These are phyloP conservation scores for Colletotrichum chlorophyti DNA, from an alignment of 2,329 filamentous ascomycete genomes.

Conservation along the genomic window DNA sequence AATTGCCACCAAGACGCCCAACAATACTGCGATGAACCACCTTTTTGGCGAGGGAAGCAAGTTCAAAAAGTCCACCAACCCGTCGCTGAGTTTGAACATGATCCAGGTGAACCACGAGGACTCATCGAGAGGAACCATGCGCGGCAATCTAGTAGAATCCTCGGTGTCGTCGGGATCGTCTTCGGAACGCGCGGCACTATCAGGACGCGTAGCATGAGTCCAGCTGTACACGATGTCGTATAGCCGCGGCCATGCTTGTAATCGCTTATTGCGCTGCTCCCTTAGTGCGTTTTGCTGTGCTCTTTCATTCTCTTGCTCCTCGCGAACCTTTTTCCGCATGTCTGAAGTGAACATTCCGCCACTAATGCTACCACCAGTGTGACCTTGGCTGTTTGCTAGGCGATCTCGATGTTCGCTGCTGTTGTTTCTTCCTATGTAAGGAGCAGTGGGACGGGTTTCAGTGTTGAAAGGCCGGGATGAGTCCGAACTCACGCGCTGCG, in stretches of 20 bases:
- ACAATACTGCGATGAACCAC: slow-evolving; percentile 7
- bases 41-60: slow-evolving; percentile 1
- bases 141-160: not conserved
- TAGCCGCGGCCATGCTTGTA: slow-evolving; percentile 13
- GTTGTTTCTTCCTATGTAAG: no score
- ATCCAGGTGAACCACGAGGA: slow-evolving; percentile 2
- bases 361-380: no score
- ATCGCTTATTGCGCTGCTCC: slow-evolving; percentile 7
- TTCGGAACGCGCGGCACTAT: not conserved
- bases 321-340: not conserved
- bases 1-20: not conserved
- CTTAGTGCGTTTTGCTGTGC: slow-evolving; percentile 7
- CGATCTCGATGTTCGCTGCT: no score
- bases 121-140: not conserved
- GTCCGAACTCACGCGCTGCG: no score
- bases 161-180: not conserved
- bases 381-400: no score
- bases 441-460: no score
- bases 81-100: slow-evolving; percentile 17
- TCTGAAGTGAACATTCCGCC: not conserved
- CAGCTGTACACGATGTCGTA: slow-evolving; percentile 15
- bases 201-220: slow-evolving; percentile 14
- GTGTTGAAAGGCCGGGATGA: no score
- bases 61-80: slow-evolving; percentile 6
- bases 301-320: slow-evolving; percentile 6